Base-by-base conservation (phyloP, 202 grass and related monocot genomes). In the Alloteropsis angusta region DNA sequence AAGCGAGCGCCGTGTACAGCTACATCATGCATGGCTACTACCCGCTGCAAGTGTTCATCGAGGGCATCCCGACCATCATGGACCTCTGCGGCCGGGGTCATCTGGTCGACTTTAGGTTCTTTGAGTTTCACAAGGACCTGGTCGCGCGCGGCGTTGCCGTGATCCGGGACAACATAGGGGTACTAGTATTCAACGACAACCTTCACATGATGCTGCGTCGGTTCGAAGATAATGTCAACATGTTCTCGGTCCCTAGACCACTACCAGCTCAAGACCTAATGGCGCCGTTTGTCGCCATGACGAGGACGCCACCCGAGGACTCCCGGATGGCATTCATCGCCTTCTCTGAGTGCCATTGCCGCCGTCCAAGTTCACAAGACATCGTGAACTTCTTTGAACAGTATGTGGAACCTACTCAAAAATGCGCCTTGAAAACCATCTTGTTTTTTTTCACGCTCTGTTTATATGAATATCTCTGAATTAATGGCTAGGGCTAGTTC, bases 101-200 rank as follows among this genome's bases (percentile, higher is more conserved):
- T 38, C 38, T 75, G 13, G 60, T 93, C 58, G 74, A 87, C 56
- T 53, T 78, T 21, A 71, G 32, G 34, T 93, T 90, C 82, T 87
- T 93, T 73, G 48, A 38, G 45, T 76, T 64, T 64, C 68, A 83
- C 68, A 84, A 74, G 77, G 69, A 53, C 14, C 37, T 60, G 45
- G 59, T 79, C 17, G 22, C 71, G 2, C 70, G 60, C 7, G 76
- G 80, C 3, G n/a, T 93, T 5, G 25, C 56, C 0, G 36, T 79
- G 16, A 42, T 82, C 68, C 30, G 72, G 36, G 78, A 80, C 37
- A 79, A 43, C n/a, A 28, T 85, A 22, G 81, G 72, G 9, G n/a
- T 50, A 2, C 46, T 89, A 25, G 8, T 89, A 71, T 93, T 83
- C 60, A 9, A 87, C 9, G 84, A 90, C 9, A 5, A 32, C 26